Percentiles rank a stretch among this genome's conserved stretches.
These are phyloP conservation scores for Linnemannia schmuckeri DNA, from an alignment of 192 early-diverging fungal genomes.

Conservation along the genomic window DNA sequence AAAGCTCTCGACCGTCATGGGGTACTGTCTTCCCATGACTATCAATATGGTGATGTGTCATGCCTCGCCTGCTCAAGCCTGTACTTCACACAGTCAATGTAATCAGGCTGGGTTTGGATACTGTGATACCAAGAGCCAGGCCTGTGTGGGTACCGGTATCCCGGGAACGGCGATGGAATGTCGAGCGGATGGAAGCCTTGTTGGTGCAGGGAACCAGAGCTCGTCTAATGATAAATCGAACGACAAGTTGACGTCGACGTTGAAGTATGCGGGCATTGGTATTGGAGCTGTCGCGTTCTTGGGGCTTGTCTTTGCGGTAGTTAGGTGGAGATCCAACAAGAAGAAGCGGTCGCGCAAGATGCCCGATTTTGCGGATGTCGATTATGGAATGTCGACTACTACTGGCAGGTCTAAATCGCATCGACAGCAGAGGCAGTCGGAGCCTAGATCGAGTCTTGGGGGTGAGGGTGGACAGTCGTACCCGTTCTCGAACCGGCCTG, in stretches of 20 bases:
- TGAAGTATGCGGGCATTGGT: conserved; percentile 49
- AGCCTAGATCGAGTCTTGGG: conserved; percentile 23
- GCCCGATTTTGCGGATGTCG: conserved; percentile 37
- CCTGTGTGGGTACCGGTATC: conserved; percentile 27
- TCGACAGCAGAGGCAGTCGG: conserved; percentile 11
- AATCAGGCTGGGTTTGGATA: conserved; percentile 12
- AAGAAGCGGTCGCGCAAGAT: conserved; percentile 31
- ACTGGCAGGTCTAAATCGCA: not conserved
- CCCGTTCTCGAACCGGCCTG: conserved; percentile 47
- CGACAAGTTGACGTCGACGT: conserved; percentile 10
- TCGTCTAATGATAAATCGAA: not conserved
- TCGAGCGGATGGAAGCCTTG: not conserved
- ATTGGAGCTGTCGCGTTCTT: conserved; percentile 25
- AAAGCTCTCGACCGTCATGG: not conserved
- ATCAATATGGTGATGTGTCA: not conserved
- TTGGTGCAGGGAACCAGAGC: not conserved
- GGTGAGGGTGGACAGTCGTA: conserved; percentile 21
- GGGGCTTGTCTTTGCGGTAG: conserved; percentile 36
- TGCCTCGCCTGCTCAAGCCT: not conserved
- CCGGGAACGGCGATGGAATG: conserved; percentile 19
- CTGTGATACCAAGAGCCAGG: conserved; percentile 1
- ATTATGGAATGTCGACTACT: conserved; percentile 37
- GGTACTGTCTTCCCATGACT: conserved; percentile 16
- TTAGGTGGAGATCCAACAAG: conserved; percentile 31
- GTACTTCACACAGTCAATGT: conserved; percentile 10